Evolutionary conservation across 495 filamentous ascomycete genomes (phyloP).

Genomic region (Physcia stellaris): DNA sequence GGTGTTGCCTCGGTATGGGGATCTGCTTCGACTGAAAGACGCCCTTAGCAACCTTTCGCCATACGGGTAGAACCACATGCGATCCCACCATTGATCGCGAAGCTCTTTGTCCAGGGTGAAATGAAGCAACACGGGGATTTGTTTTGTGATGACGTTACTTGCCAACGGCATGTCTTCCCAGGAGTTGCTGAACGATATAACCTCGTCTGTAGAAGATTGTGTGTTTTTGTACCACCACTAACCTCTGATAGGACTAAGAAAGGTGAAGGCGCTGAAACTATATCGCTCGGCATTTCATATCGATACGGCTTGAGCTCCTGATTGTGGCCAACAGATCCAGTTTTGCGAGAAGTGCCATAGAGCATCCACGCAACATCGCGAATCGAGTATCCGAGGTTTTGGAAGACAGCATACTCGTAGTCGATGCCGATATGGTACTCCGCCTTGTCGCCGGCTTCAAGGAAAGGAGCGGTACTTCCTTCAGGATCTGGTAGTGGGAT

Average conservation of each 20-base stretch:
- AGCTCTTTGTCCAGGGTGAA: slow-evolving; percentile 32
- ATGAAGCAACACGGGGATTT: slow-evolving; percentile 37
- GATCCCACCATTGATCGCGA: slow-evolving; percentile 35
- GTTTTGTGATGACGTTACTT: slow-evolving; percentile 36
- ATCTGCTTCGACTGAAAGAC: too few species aligned
- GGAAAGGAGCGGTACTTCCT: slow-evolving; percentile 31
- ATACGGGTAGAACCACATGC: slow-evolving; percentile 50
- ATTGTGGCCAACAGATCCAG: slow-evolving; percentile 24
- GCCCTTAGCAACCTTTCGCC: too few species aligned
- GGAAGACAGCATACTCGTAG: slow-evolving; percentile 40
- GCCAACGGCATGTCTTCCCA: slow-evolving; percentile 38
- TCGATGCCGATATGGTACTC: slow-evolving; percentile 47
- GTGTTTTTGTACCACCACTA: slow-evolving; percentile 21
- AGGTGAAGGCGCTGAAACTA: slow-evolving; percentile 20
- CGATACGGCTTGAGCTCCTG: slow-evolving; percentile 32
- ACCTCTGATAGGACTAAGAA: slow-evolving; percentile 23
- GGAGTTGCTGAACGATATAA: slow-evolving; percentile 23
- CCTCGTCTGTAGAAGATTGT: slow-evolving; percentile 27
- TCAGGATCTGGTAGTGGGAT: slow-evolving; percentile 18
- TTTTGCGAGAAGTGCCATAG: slow-evolving; percentile 32
- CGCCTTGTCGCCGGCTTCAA: slow-evolving; percentile 28
- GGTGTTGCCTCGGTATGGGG: too few species aligned
- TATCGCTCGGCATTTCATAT: slow-evolving; percentile 28
- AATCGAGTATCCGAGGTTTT: slow-evolving; percentile 31
- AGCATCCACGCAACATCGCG: slow-evolving; percentile 35